phyloP scores from a whole-genome alignment of 2,329 filamentous ascomycete genomes.

The Aspergillus sp. region DNA sequence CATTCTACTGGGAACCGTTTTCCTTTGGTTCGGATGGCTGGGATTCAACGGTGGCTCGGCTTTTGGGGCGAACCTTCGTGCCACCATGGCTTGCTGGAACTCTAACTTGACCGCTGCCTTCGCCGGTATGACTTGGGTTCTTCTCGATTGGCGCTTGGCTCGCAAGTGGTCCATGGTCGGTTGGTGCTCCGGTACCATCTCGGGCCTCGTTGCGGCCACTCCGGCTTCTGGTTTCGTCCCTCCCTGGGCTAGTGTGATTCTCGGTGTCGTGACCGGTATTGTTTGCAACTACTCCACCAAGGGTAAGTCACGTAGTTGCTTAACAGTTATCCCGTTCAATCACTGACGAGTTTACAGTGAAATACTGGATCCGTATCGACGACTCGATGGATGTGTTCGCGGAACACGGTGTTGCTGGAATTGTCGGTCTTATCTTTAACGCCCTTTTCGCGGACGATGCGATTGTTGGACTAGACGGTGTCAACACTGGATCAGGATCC shows the following conservation, averaged over 20 bases:
- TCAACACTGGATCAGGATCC: constrained; percentile 47
- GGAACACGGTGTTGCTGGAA: constrained; percentile 82
- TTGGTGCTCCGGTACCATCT: constrained; percentile 87
- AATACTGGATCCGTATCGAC: constrained; percentile 76
- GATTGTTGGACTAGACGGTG: constrained; percentile 73
- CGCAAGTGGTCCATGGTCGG: constrained; percentile 94
- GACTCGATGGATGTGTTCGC: constrained; percentile 90
- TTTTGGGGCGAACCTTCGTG: constrained; percentile 91
- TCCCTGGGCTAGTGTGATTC: constrained; percentile 63
- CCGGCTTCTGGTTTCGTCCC: constrained; percentile 78
- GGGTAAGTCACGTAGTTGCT: constrained; percentile 57
- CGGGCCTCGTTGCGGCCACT: constrained; percentile 83
- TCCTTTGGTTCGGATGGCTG: constrained; percentile 98
- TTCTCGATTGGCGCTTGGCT: constrained; percentile 92
- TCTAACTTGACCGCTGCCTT: constrained; percentile 92
- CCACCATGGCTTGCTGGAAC: constrained; percentile 98
- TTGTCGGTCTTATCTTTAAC: constrained; percentile 76
- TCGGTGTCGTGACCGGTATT: constrained; percentile 64
- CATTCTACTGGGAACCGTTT: constrained; percentile 89
- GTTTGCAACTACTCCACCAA: constrained; percentile 86
- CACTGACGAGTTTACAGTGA: constrained; percentile 48
- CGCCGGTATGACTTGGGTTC: constrained; percentile 86
- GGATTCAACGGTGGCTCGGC: constrained; percentile 97
- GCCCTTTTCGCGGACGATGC: constrained; percentile 74
- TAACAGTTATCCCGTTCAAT: not conserved